Base-by-base conservation (phyloP, 129 eudicot species). In the Escallonia rubra region DNA sequence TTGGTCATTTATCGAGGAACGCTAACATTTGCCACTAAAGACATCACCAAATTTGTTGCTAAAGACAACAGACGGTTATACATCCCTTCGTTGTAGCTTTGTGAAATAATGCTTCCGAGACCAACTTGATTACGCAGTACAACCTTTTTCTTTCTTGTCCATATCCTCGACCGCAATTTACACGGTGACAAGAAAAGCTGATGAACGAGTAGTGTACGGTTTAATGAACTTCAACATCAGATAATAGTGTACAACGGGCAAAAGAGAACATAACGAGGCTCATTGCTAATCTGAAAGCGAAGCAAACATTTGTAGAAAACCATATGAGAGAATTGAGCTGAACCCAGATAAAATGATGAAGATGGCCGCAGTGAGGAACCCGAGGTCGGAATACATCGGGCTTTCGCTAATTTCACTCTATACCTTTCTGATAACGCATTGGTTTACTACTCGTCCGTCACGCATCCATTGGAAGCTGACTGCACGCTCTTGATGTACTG, bases 401-500 rank as follows among this genome's bases (percentile, higher is more conserved):
- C 10, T 59, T 16, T 56, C 16, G 64, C 39, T 68, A 10, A 4
- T 5, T 62, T 71, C 15, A 42, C 86, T 77, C 81, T 78, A 80
- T 68, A 79, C 66, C 48, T 42, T 59, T 9, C 42, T 15, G 46
- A 5, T 42, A 64, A 44, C 3, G 16, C 34, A 57, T 47, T 57
- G 43, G 59, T 59, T 13, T 71, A 53, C 57, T 70, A 89, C 77
- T 93, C 99, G 74, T 93, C 99, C 2, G 99, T 93, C 38, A 93
- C 99, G 43, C 99, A 93, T 69, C 99, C 99, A 5, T 63, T 82
- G 12, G 99, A 89, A 65, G 99, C 99, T 9, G 99, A 80, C 76
- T 82, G 92, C 57, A 93, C 99, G 40, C 86, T 93, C 79, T 85
- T 89, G 71, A 93, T 93, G 70, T 93, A 93, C 99, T 93, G 90